Conservation (phyloP, 2,329 filamentous ascomycete species). For the Fusarium siculi region DNA sequence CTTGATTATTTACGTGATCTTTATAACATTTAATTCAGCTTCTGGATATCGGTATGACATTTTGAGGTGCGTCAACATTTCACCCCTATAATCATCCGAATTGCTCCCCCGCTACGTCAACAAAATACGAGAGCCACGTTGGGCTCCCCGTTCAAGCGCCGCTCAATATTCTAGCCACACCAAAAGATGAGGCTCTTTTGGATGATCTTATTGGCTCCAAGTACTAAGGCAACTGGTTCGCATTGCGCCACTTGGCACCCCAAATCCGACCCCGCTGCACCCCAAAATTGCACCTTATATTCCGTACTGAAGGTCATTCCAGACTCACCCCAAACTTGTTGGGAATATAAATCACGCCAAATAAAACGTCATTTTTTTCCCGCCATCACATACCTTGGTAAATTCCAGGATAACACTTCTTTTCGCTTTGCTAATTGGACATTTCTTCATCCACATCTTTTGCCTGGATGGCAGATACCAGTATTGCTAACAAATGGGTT, state of each 20-base stretch:
- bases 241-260: neutral
- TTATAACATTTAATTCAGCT: too few species aligned
- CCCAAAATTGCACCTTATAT: neutral
- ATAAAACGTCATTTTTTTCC: fast-evolving
- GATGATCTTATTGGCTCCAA: neutral
- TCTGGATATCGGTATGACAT: too few species aligned
- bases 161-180: too few species aligned
- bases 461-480: too few species aligned
- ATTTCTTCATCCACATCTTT: too few species aligned
- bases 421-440: too few species aligned
- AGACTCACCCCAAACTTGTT: neutral
- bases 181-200: neutral
- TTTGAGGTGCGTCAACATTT: neutral
- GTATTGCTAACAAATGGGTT: too few species aligned
- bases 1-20: too few species aligned
- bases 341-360: fast-evolving
- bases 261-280: neutral
- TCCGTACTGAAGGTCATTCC: fast-evolving
- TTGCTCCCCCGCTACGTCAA: neutral
- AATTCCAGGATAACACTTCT: too few species aligned
- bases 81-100: fast-evolving
- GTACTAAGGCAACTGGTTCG: neutral
- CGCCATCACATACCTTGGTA: fast-evolving
- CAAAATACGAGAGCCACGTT: neutral
- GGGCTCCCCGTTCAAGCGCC: too few species aligned